These are phyloP conservation scores for Pleurotus eryngii DNA, from an alignment of 768 basidiomycete species.

Conservation along the genomic window DNA sequence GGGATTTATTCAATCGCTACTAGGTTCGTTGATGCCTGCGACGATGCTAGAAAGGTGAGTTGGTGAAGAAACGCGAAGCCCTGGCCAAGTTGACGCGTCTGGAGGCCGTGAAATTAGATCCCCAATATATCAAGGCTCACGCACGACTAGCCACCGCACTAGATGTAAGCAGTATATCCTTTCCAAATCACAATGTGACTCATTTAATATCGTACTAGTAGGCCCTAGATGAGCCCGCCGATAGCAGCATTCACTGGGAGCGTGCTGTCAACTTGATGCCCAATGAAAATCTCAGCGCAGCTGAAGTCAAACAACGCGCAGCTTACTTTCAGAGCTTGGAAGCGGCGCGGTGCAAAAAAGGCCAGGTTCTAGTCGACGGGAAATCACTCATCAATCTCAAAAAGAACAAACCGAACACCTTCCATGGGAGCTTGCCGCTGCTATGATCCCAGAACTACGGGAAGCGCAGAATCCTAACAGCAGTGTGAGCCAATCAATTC, in stretches of 20 bases:
- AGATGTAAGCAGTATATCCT: constrained; percentile 17
- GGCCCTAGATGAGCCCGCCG: constrained; percentile 18
- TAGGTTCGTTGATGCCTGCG: constrained; percentile 29
- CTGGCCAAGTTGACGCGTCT: not conserved
- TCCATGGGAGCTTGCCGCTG: constrained; percentile 9
- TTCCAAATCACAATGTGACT: not conserved
- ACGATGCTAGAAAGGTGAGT: constrained; percentile 27
- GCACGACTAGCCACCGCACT: constrained; percentile 33
- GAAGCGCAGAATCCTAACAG: not conserved
- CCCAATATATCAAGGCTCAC: constrained; percentile 40
- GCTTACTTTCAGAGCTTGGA: constrained; percentile 30
- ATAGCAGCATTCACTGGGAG: constrained; percentile 25
- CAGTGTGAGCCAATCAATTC: not conserved
- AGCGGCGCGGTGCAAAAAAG: constrained; percentile 17
- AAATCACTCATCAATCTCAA: not conserved
- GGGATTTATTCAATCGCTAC: too few species aligned
- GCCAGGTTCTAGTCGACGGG: not conserved
- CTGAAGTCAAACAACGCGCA: constrained; percentile 29
- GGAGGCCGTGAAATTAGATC: constrained; percentile 36
- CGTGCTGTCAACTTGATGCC: constrained; percentile 29
- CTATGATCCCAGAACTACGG: constrained; percentile 3
- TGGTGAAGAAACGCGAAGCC: not conserved
- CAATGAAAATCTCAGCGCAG: constrained; percentile 21
- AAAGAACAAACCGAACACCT: constrained; percentile 1
- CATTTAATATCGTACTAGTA: constrained; percentile 7